A percentile compares a stretch with the other conserved stretches of the same genome.
Evolutionary conservation across 2,329 filamentous ascomycete genomes (phyloP).

Genomic region (Grosmannia serpens): DNA sequence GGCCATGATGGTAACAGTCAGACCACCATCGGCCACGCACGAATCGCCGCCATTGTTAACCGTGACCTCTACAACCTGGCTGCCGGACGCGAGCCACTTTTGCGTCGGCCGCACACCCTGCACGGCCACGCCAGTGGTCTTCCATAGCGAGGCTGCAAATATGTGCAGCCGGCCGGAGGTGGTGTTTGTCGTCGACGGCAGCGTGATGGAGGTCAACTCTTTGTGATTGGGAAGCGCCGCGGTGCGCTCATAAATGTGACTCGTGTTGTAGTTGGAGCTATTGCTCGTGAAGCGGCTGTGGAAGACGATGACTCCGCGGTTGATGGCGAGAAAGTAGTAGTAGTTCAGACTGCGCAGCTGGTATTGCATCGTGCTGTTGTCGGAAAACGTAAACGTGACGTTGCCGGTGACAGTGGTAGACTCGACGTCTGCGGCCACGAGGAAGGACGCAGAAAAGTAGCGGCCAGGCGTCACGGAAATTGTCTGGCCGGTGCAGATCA

Average conservation of each 20-base stretch:
- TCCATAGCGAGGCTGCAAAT: conserved; percentile 28
- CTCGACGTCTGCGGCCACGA: conserved; percentile 23
- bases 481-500: conserved; percentile 28
- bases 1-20: conserved; percentile 19
- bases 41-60: conserved; percentile 24
- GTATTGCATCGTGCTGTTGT: conserved; percentile 20
- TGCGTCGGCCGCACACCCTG: conserved; percentile 31
- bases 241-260: conserved; percentile 33
- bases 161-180: conserved; percentile 23
- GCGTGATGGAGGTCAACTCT: conserved; percentile 24
- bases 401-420: conserved; percentile 26
- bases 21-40: conserved; percentile 18
- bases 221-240: conserved; percentile 25
- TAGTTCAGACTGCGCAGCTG: conserved; percentile 34
- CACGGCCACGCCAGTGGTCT: conserved; percentile 16
- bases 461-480: background rate
- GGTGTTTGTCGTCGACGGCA: conserved; percentile 21
- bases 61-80: conserved; percentile 29
- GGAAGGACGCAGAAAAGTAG: conserved; percentile 6
- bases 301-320: conserved; percentile 32
- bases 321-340: conserved; percentile 14
- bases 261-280: conserved; percentile 28
- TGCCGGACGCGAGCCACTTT: conserved; percentile 21
- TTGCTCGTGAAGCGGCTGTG: conserved; percentile 28
- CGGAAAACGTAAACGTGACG: conserved; percentile 29